Base-by-base conservation (phyloP, 352 stramenopile genomes). In the Blastocystis sp. region DNA sequence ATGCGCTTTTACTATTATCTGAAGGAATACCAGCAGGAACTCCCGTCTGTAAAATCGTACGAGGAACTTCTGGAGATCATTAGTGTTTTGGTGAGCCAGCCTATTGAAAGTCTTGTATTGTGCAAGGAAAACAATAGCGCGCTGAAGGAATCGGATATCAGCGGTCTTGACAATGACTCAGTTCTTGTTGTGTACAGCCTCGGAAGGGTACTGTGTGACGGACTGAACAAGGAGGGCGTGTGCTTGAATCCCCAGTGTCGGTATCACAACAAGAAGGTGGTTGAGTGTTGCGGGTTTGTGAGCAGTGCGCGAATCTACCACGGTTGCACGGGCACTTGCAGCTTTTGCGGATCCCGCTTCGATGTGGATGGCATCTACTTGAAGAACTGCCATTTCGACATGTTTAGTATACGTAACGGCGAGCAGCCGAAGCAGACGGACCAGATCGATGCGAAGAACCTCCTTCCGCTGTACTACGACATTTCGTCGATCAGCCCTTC, bases 341-440 rank as follows among this genome's bases (percentile, higher is more conserved):
- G 43, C 11, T 81, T 64, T 40, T 81, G 71, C 66, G 71, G 45
- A 11, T 14, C 14, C 10, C 21, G 38, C 9, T 52, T 81, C 7
- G 71, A 81, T 40, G 71, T 81, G 19, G 28, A 19, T 9, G 9
- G n/a, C 9, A 34, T 81, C 21, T 64, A 64, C 71, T 42, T 81
- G 52, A 81, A 81, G 52, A 68, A 81, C 40, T 81, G 71, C 21
- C 71, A 81, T 66, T 81, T 57, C 34, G 19, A 64, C 52, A 64
- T 81, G 24, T 65, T 42, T 61, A 66, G 21, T 14, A 81, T 81
- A 40, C 52, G 42, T 11, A 48, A 61, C 10, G 24, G 38, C 28
- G 19, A 7, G 9, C 14, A 11, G 19, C 71, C 71, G 9, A 81
- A 63, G 57, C 43, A 64, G 45, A 81, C 71, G 19, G 34, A 81